These are phyloP conservation scores for Rhizophora apiculata DNA, from an alignment of 345 rosid genomes.

Conservation along the genomic window DNA sequence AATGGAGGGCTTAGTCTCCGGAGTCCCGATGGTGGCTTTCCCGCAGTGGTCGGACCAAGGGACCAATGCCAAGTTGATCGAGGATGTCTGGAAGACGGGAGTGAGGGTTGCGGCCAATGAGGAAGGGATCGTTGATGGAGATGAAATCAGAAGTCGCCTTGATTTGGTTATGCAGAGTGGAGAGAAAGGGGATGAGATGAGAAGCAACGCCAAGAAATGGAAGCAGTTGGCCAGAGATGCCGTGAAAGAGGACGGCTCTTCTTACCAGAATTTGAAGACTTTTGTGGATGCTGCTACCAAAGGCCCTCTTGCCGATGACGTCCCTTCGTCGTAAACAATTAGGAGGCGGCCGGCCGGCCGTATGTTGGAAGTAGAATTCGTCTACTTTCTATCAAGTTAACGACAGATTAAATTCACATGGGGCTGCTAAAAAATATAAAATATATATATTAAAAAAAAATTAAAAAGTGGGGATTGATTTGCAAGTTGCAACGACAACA, in stretches of 20 bases:
- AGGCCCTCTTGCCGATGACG: background rate
- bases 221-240: slow-evolving; percentile 1
- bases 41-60: slow-evolving; percentile 13
- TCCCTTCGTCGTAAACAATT: background rate
- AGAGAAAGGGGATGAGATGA: background rate
- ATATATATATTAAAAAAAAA: too few relatives aligned
- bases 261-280: background rate
- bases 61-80: slow-evolving; percentile 14
- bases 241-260: background rate
- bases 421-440: too few relatives aligned
- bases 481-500: too few relatives aligned
- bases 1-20: slow-evolving; percentile 6
- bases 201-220: background rate
- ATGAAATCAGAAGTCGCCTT: background rate
- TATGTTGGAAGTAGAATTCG: too few relatives aligned
- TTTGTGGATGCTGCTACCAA: background rate
- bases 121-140: background rate
- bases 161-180: background rate
- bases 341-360: too few relatives aligned
- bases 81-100: slow-evolving; percentile 16
- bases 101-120: slow-evolving; percentile 7
- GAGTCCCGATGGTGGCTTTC: slow-evolving; percentile 17
- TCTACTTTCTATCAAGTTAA: too few relatives aligned
- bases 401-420: too few relatives aligned
- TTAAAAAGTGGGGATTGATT: too few relatives aligned